These are phyloP conservation scores for Corrigiola litoralis DNA, from an alignment of 179 eudicot species.

Conservation along the genomic window DNA sequence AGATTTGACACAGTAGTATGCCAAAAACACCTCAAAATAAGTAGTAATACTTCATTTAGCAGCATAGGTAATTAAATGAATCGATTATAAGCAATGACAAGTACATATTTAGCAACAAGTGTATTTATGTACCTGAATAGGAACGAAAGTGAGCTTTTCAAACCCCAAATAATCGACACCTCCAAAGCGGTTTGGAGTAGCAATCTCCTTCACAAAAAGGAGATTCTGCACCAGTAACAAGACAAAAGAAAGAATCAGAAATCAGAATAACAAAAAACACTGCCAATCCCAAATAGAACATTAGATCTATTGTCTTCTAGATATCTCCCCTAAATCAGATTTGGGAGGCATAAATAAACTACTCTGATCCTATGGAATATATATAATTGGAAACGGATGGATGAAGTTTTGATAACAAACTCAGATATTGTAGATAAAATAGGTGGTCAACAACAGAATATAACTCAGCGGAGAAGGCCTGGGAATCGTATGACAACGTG, in stretches of 20 bases:
- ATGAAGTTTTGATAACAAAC: neutral
- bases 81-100: neutral
- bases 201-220: slow-evolving; percentile 65
- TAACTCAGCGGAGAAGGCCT: too few species aligned
- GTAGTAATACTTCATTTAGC: neutral
- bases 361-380: neutral
- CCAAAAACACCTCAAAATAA: neutral
- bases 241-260: neutral
- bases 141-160: slow-evolving; percentile 89
- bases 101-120: neutral
- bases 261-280: too few species aligned
- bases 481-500: too few species aligned
- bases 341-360: neutral
- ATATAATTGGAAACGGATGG: neutral
- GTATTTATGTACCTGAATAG: slow-evolving; percentile 73
- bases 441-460: neutral
- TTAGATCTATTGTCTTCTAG: neutral
- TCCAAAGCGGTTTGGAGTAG: slow-evolving; percentile 89
- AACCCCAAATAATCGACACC: slow-evolving; percentile 79
- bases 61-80: neutral
- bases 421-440: neutral
- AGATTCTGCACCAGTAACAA: slow-evolving; percentile 64
- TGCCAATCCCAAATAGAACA: too few species aligned
- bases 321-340: neutral
- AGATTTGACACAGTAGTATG: neutral